A percentile compares a stretch with the other conserved stretches of the same genome.
These are phyloP conservation scores for Globisporangium barbulae DNA, from an alignment of 352 stramenopile genomes.

Conservation along the genomic window DNA sequence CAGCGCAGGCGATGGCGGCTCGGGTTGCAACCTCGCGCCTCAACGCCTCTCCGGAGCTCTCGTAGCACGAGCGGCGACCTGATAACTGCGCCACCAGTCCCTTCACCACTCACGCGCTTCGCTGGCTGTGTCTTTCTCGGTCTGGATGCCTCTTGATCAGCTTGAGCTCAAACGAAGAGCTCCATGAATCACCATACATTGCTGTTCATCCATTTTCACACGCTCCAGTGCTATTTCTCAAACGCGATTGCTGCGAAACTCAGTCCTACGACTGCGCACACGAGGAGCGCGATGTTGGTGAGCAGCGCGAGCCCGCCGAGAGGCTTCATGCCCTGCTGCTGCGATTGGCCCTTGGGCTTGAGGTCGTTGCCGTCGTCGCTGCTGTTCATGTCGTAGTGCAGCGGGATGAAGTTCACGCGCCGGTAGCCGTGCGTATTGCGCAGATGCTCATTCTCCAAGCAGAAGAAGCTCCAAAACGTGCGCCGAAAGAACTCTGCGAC, in stretches of 20 bases:
- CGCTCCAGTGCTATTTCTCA: conserved; percentile 18
- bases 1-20: background rate
- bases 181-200: background rate
- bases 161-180: background rate
- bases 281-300: conserved; percentile 49
- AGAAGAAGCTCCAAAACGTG: conserved; percentile 87
- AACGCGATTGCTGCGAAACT: conserved; percentile 51
- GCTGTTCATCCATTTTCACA: background rate
- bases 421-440: conserved; percentile 85
- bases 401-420: conserved; percentile 77
- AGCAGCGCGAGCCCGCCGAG: conserved; percentile 41
- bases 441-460: conserved; percentile 82
- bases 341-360: background rate
- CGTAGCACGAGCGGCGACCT: no score
- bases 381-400: conserved; percentile 79
- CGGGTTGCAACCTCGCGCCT: background rate
- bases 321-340: conserved; percentile 25
- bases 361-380: conserved; percentile 43
- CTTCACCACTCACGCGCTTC: no score
- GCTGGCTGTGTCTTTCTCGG: background rate
- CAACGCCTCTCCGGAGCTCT: background rate
- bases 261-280: conserved; percentile 41
- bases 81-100: no score
- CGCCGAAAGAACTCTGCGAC: conserved; percentile 80
- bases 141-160: background rate